A percentile compares a stretch with the other conserved stretches of the same genome.
Evolutionary conservation across 2,329 filamentous ascomycete genomes (phyloP).

Genomic region (Whalleya microplaca): DNA sequence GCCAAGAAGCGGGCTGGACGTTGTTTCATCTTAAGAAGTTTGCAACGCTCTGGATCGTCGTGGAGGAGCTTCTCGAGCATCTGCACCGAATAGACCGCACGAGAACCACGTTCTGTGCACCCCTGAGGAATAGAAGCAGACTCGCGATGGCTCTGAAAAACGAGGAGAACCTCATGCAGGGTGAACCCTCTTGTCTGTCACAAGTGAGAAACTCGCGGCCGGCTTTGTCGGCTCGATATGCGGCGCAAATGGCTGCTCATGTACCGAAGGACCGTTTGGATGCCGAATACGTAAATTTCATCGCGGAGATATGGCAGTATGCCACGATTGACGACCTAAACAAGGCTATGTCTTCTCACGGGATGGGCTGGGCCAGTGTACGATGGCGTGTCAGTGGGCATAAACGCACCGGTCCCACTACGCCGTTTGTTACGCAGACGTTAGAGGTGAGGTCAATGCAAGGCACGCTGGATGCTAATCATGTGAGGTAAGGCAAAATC

Average conservation of each 20-base stretch:
- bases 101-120: neutral
- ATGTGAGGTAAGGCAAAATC: conserved; percentile 18
- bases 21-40: conserved; percentile 31
- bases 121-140: neutral
- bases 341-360: neutral
- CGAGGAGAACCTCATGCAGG: neutral
- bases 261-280: neutral
- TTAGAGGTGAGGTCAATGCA: conserved; percentile 30
- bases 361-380: neutral
- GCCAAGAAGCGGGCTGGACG: conserved; percentile 25
- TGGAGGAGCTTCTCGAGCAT: conserved; percentile 18
- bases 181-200: neutral
- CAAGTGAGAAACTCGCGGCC: neutral
- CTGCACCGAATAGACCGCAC: conserved; percentile 23
- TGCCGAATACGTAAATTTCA: neutral
- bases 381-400: conserved; percentile 8
- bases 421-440: conserved; percentile 4
- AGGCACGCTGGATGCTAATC: conserved; percentile 27
- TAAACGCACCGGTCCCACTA: neutral
- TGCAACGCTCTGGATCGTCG: conserved; percentile 20
- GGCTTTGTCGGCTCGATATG: neutral
- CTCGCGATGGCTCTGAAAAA: neutral
- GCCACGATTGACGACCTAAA: conserved; percentile 4
- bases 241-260: neutral
- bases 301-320: conserved; percentile 19